These are phyloP conservation scores for Rhododendron ferrugineum DNA, from an alignment of 148 eudicot species.

Conservation along the genomic window DNA sequence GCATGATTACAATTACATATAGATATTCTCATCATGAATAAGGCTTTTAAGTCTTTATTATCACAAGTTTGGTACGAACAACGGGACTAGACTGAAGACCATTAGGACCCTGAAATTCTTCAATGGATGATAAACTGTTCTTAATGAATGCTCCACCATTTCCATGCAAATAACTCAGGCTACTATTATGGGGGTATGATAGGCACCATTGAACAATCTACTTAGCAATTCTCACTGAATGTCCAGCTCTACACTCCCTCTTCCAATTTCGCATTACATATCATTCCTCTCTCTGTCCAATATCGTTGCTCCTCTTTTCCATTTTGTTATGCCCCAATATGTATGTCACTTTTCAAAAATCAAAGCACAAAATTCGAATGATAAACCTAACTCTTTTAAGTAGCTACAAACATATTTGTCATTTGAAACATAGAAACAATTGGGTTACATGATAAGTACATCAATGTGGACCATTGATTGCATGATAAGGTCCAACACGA, in stretches of 20 bases:
- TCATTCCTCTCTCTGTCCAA: not conserved
- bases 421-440: not conserved
- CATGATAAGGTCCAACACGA: not conserved
- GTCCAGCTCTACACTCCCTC: not conserved
- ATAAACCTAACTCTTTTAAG: not conserved
- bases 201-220: not conserved
- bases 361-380: not conserved
- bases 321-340: not conserved
- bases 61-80: not conserved
- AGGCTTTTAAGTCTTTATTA: not conserved
- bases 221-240: not conserved
- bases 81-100: not conserved
- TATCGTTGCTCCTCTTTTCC: not conserved
- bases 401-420: not conserved
- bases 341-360: not conserved
- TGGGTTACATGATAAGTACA: not conserved
- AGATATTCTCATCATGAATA: not conserved
- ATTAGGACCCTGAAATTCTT: not conserved
- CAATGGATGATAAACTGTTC: not conserved
- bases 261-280: not conserved
- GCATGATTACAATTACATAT: not conserved
- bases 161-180: not conserved
- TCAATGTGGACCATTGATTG: not conserved
- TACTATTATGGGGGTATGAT: not conserved
- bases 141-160: not conserved